Evolutionary conservation across 306 rosid species (phyloP).

Genomic region (Cotoneaster glaucophyllus): DNA sequence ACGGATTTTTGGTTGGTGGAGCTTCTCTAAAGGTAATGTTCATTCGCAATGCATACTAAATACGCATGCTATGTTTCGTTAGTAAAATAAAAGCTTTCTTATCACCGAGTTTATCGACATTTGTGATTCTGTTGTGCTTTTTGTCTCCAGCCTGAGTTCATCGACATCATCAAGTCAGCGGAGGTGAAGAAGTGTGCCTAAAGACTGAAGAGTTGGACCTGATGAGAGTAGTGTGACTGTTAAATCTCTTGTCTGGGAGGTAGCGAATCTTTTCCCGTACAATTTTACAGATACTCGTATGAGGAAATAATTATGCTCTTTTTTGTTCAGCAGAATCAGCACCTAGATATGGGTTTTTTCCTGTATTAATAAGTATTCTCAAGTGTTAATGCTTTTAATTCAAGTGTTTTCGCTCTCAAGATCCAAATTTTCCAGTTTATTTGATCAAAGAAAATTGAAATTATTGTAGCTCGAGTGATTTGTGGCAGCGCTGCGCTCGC

Average conservation of each 20-base stretch:
- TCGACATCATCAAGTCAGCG: slow-evolving; percentile 38
- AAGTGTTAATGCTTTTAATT: background rate
- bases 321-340: background rate
- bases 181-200: slow-evolving; percentile 33
- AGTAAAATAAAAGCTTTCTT: background rate
- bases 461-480: background rate
- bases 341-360: slow-evolving; percentile 1
- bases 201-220: background rate
- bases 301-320: slow-evolving; percentile 9
- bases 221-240: slow-evolving; percentile 7
- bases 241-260: background rate
- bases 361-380: slow-evolving; percentile 10
- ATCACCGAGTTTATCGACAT: too few relatives aligned
- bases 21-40: slow-evolving; percentile 37
- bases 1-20: slow-evolving; percentile 50
- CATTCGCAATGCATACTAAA: background rate
- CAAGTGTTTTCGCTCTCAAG: background rate
- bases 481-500: too few relatives aligned
- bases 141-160: slow-evolving; percentile 35
- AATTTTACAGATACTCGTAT: background rate
- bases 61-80: background rate
- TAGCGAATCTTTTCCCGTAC: slow-evolving; percentile 2
- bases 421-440: background rate
- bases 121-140: background rate
- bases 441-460: background rate